Base-by-base conservation (phyloP, 2,329 filamentous ascomycete genomes). In the Coniochaeta sp. region DNA sequence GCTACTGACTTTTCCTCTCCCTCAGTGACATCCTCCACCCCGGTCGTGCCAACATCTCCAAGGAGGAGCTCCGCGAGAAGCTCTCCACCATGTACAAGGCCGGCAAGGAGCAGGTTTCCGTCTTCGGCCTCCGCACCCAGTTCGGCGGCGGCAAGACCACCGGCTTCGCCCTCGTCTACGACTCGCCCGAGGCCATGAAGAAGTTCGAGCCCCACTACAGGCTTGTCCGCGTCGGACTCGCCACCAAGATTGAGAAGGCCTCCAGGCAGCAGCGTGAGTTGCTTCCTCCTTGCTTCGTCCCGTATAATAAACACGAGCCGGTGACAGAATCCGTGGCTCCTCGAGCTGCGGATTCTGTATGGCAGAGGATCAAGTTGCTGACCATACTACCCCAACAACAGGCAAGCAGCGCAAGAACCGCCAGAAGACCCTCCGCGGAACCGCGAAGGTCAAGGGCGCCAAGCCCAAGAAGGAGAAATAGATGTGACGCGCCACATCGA, bases 381-480 rank as follows among this genome's bases (percentile, higher is more conserved):
- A 30, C 27, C 27, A 14, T 3, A 47, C n/a, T 18, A 49, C 53
- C 54, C 35, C 32, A 10, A 54, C 54, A 65, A 81, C 77, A 97
- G 92, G 92, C 87, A 99, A 99, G 85, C 94, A 97, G 82, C 89
- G 94, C 82, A 99, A 99, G 90, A 99, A 99, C 89, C 86, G 92
- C 76, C 85, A 89, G 79, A 97, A 99, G 91, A 94, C 92, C 73
- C 87, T 96, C 76, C 89, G 94, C 67, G 94, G 94, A 74, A 95
- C 90, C 68, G 92, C 91, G 70, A 99, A 99, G 90, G 85, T 86
- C 82, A 96, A 96, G 89, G 91, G 91, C 75, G 86, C 86, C 72
- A 85, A 86, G 81, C 83, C 87, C 77, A 94, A 95, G 85, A 95
- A 96, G 87, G 89, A 89, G 78, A 85, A 88, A 83, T 90, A 89